phyloP scores from a whole-genome alignment of 2,329 filamentous ascomycete species.

The Hymenoscyphus infarciens region DNA sequence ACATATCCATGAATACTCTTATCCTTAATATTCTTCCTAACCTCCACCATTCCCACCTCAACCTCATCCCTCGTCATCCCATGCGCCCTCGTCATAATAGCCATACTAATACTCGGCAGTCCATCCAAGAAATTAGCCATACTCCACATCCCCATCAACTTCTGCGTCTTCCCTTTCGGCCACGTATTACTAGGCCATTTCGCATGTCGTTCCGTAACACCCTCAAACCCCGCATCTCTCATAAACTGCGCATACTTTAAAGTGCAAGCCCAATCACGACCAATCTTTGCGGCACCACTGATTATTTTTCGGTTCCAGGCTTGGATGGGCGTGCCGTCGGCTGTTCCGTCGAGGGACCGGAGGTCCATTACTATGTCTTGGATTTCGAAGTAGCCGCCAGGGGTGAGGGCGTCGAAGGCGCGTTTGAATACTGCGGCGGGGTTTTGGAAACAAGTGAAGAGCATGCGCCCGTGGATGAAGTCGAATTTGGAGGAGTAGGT shows the following conservation, averaged over 20 bases:
- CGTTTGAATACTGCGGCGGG: constrained; percentile 3
- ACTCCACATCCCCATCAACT: constrained; percentile 44
- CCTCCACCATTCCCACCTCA: constrained; percentile 38
- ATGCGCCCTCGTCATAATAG: constrained; percentile 39
- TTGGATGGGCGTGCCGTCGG: constrained; percentile 16
- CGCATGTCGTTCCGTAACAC: constrained; percentile 46
- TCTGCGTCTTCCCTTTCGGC: constrained; percentile 49
- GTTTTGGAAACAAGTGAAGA: constrained; percentile 15
- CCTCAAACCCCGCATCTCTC: constrained; percentile 49
- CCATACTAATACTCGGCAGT: constrained; percentile 29
- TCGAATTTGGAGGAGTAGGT: constrained; percentile 15
- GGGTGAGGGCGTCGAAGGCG: constrained; percentile 30
- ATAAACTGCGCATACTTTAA: constrained; percentile 39
- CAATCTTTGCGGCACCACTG: constrained; percentile 17
- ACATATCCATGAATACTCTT: constrained; percentile 38
- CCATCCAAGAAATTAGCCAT: constrained; percentile 25
- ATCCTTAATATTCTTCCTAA: constrained; percentile 39
- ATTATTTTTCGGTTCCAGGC: constrained; percentile 22
- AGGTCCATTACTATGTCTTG: constrained; percentile 15
- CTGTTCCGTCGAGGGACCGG: constrained; percentile 10
- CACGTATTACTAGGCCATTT: constrained; percentile 51
- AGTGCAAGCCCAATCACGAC: constrained; percentile 30
- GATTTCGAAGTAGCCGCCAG: constrained; percentile 45
- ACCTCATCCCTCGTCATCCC: constrained; percentile 39
- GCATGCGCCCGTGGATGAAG: constrained; percentile 18